A percentile compares a stretch with the other conserved stretches of the same genome.
Conservation (phyloP, 2,329 filamentous ascomycete genomes). For the Didymosphaeria variabile region DNA sequence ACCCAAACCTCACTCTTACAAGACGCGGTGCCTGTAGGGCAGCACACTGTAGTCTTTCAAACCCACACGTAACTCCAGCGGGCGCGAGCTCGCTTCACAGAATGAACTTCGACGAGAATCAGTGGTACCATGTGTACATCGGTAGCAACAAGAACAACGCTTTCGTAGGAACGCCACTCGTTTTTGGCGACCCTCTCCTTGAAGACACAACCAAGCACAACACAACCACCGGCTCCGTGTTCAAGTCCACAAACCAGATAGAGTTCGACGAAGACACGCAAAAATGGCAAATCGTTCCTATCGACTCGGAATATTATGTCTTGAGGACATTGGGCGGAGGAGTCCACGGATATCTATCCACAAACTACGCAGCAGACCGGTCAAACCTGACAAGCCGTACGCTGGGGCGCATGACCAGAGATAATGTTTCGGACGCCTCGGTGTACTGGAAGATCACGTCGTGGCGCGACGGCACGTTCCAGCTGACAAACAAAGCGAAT, state of each 20-base stretch:
- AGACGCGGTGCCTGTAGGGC: not conserved
- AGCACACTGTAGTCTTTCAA: not conserved
- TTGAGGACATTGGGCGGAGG: conserved; percentile 27
- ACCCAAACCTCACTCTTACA: not conserved
- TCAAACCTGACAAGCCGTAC: conserved; percentile 21
- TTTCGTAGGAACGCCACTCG: conserved; percentile 16
- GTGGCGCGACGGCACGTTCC: conserved; percentile 34
- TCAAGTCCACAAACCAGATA: conserved; percentile 18
- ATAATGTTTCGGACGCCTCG: conserved; percentile 28
- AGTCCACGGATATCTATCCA: conserved; percentile 25
- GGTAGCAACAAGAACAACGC: conserved; percentile 14
- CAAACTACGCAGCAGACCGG: conserved; percentile 19
- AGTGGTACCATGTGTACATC: conserved; percentile 27
- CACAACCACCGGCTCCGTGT: conserved; percentile 22
- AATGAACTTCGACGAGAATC: conserved; percentile 24
- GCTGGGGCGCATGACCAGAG: conserved; percentile 25
- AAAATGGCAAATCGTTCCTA: conserved; percentile 33
- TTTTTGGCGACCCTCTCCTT: conserved; percentile 15
- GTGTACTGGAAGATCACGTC: conserved; percentile 31
- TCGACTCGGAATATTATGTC: conserved; percentile 28
- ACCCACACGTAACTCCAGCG: not conserved
- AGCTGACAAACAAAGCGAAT: conserved; percentile 31
- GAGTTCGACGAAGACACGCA: conserved; percentile 6
- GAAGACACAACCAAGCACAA: conserved; percentile 12
- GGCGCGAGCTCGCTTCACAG: not conserved